Evolutionary conservation across 805 yeast genomes (phyloP), one percentile per base, ranked within the genome.

Genomic region (Pichia nakasei): DNA sequence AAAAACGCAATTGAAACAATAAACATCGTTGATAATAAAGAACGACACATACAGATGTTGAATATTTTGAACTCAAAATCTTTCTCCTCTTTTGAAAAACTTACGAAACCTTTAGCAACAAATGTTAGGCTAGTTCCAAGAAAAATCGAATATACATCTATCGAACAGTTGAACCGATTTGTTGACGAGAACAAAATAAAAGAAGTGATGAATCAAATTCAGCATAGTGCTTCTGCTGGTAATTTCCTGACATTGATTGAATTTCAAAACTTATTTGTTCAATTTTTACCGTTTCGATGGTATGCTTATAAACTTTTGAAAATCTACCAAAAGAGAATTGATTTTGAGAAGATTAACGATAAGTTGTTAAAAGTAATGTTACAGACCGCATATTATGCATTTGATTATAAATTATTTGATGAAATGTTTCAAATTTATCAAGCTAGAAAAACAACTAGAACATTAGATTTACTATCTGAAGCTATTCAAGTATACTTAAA

Each of bases 401-500:
- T 49, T 39, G 60, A 58, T 43, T 57, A 41, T 37, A 41, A 42
- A 31, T 44, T 57, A 22, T 58, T 60, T 40, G 53, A 54, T 38
- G 39, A 45, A 32, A 21, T 58, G 3, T 60, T 57, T 36, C 43
- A 50, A 17, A 38, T 44, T 1, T 58, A 50, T 32, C 35, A 48
- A 41, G 27, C 32, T 39, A 18, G 46, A 45, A 38, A 42, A 22
- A 9, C 48, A 46, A 27, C 38, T 8, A 36, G 43, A 6, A 55
- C 57, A 4, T 22, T 27, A 21, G 46, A 45, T n/a, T 37, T 52
- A 20, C 43, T 60, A 22, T 42, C 37, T 13, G 35, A 41, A 20
- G 61, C 65, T 5, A 45, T 60, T 35, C 49, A 50, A 33, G 53
- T 55, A 12, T 57, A 56, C 46, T 32, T 59, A 5, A 48, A 52